A percentile compares a stretch with the other conserved stretches of the same genome.
phyloP scores from a whole-genome alignment of 73 alveolate genomes.

The Paramecium pentaurelia region DNA sequence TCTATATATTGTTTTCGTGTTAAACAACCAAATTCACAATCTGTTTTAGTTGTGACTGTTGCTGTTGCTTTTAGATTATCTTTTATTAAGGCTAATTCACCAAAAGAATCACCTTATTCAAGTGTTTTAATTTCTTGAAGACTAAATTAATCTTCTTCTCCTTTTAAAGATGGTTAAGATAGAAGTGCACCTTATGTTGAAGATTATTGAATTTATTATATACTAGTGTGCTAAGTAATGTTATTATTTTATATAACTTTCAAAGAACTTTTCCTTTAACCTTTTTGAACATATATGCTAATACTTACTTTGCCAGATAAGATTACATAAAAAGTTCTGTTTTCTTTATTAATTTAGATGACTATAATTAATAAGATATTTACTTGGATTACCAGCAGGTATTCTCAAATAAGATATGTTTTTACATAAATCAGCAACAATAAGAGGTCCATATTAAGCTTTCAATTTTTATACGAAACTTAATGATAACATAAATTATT shows the following conservation, averaged over 20 bases:
- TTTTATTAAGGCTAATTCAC: conserved; percentile 36
- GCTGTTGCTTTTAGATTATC: conserved; percentile 47
- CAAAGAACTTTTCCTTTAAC: background rate
- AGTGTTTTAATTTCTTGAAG: conserved; percentile 26
- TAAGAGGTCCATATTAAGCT: conserved; percentile 10
- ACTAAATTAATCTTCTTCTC: background rate
- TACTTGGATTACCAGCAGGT: background rate
- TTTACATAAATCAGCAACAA: background rate
- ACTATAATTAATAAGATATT: background rate
- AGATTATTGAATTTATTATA: background rate
- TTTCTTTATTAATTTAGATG: conserved; percentile 13
- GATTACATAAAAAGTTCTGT: conserved; percentile 39
- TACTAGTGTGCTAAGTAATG: background rate
- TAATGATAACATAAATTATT: background rate
- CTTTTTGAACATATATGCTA: background rate
- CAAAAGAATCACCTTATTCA: conserved; percentile 42
- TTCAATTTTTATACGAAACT: conserved; percentile 17
- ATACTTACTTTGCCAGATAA: conserved; percentile 36
- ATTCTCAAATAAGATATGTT: background rate
- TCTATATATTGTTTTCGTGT: conserved; percentile 7
- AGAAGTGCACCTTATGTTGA: background rate
- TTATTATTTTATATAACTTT: background rate
- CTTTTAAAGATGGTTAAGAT: background rate
- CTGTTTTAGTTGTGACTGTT: conserved; percentile 22
- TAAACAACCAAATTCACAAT: conserved; percentile 25